Base-by-base conservation (phyloP, 306 rosid genomes). In the Quercus variabilis region DNA sequence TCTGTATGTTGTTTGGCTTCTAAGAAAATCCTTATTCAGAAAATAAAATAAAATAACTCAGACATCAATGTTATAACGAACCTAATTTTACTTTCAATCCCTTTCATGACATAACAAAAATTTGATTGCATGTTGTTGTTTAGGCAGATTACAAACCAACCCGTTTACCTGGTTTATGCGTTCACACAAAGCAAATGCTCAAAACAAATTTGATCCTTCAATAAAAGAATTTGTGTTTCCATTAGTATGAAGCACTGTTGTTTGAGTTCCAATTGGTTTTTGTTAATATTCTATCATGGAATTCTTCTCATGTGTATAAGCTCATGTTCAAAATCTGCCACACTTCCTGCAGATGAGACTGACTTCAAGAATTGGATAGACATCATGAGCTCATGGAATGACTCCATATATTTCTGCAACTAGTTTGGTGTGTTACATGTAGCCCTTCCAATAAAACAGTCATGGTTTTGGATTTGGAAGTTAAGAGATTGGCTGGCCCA, bases 311-410 rank as follows among this genome's bases (percentile, higher is more conserved):
- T 77, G 55, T 49, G 38, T 56, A n/a, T 73, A 78, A 79, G 75
- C 75, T 51, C 75, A 59, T 52, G 19, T 46, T 72, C 72, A 55
- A 18, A 55, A 6, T 65, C 43, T 11, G 69, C 71, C 56, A 74
- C 67, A 38, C 5, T 78, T 14, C 15, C 60, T 2, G 78, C 77
- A 74, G 56, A 78, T 57, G 77, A 70, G 75, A 79, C 87, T 60
- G 87, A 86, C 49, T 76, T 89, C 56, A 86, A 86, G 76, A 56
- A 59, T 41, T 46, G 54, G 6, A 79, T 82, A 54, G 90, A 88
- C 78, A 79, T 62, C 9, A 77, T 85, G 76, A 86, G 82, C 77
- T 78, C 57, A 11, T 86, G 90, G 92, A 89, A 85, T 80, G 77
- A 81, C 2, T 83, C 90, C 14, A 59, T 74, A 38, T 59, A 80